Evolutionary conservation across 352 stramenopile species (phyloP), one percentile per base, ranked within the genome.

Genomic region (Phytophthora litchii): DNA sequence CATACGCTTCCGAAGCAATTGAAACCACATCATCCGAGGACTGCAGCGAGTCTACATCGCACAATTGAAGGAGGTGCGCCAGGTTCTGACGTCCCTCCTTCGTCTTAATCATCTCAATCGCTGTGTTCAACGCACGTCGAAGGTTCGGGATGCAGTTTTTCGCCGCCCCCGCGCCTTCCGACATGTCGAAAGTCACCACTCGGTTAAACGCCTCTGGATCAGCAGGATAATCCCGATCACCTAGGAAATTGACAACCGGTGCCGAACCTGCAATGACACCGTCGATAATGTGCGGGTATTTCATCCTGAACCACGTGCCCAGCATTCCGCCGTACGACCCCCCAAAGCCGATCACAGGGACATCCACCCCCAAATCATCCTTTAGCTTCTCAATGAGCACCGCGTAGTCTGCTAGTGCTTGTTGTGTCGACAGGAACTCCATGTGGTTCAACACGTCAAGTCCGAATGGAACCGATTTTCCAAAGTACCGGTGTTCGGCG

Each of bases 271-370:
- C 81, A 40, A 94, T 77, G 0, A 78, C 68, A 21, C 80, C 84
- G 60, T 86, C 73, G 35, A 94, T 50, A 29, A 91, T 64, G 56
- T 90, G 72, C 41, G 85, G 85, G 59, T 92, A 91, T 60, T 89
- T 88, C 65, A 86, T 60, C 3, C 83, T 57, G 46, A 94, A 80
- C 76, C 83, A 94, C n/a, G 81, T 76, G 43, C 45, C 74, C 3
- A 94, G 62, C 74, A 89, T 92, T 21, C 83, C 86, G 16, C 86
- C 83, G 63, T 94, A 94, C 27, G 80, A 90, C 9, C 83, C 85
- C 12, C 85, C 83, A 48, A 91, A 91, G 51, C 73, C 82, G 47
- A 91, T 79, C 9, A 89, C 78, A 0, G 75, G 74, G 40, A 88
- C 67, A 44, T 88, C 67, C 1, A 47, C 65, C 5, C 71, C 21